Percentiles rank a stretch among this genome's conserved stretches.
These are phyloP conservation scores for Chenopodium suecicum DNA, from an alignment of 148 eudicot species.

Conservation along the genomic window DNA sequence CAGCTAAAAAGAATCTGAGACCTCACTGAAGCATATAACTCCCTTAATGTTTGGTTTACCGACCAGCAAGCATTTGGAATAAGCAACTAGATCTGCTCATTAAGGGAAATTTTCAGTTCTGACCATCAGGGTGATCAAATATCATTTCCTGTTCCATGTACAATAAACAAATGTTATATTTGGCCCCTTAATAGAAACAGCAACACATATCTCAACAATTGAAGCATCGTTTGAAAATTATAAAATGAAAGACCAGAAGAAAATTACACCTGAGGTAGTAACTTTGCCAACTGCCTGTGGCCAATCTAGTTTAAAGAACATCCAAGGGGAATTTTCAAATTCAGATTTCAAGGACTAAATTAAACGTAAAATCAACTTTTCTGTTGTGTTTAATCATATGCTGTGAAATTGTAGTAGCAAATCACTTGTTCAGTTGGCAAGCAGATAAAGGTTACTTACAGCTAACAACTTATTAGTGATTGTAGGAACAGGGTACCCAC, in stretches of 20 bases:
- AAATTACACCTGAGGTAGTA: neutral
- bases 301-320: neutral
- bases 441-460: neutral
- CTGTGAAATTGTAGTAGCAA: neutral
- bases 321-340: neutral
- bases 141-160: conserved; percentile 69
- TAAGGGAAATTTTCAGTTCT: conserved; percentile 18
- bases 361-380: neutral
- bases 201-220: neutral
- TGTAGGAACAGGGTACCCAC: neutral
- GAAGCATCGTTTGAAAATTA: neutral
- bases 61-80: conserved; percentile 17
- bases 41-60: conserved; percentile 4
- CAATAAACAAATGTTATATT: conserved; percentile 3
- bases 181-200: neutral
- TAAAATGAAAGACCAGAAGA: neutral
- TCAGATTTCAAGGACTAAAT: neutral
- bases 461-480: neutral
- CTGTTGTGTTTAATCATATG: neutral
- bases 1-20: conserved; percentile 21
- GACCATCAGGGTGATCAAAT: conserved; percentile 44
- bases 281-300: neutral
- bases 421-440: neutral
- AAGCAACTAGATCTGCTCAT: conserved; percentile 21
- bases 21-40: conserved; percentile 5